These are phyloP conservation scores for Sclerotinia trifoliorum DNA, from an alignment of 2,329 filamentous ascomycete species.

Conservation along the genomic window DNA sequence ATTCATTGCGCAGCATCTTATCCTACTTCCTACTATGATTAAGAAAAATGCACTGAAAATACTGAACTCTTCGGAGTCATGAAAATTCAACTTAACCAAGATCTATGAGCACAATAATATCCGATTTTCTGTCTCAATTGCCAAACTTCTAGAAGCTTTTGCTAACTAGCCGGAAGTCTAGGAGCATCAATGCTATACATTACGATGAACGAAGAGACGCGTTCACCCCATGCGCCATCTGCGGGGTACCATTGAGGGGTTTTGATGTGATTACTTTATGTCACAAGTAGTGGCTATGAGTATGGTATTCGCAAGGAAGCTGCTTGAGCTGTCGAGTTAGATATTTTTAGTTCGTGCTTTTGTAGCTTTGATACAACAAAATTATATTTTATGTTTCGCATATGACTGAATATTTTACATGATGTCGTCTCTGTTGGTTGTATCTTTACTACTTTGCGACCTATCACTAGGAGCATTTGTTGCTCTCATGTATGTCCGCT, in stretches of 20 bases:
- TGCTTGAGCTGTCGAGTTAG: rapidly evolving
- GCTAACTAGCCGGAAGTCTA: background rate
- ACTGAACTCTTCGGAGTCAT: constrained; percentile 39
- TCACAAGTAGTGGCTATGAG: background rate
- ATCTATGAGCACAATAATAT: constrained; percentile 39
- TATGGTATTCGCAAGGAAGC: background rate
- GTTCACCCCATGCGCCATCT: background rate
- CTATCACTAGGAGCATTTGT: background rate
- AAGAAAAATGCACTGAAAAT: constrained; percentile 44
- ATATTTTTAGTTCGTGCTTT: background rate
- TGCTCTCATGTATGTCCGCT: background rate
- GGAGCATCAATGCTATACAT: background rate
- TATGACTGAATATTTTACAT: background rate
- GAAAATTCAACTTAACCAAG: constrained; percentile 41
- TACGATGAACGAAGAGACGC: too few relatives aligned
- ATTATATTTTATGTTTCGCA: background rate
- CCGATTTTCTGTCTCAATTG: background rate
- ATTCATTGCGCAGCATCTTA: background rate
- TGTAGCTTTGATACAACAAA: background rate
- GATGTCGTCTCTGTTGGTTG: background rate
- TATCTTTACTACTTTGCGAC: too few relatives aligned
- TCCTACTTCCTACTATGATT: constrained; percentile 36
- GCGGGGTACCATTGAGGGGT: background rate
- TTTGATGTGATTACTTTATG: too few relatives aligned
- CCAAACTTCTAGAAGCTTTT: background rate